Base-by-base conservation (phyloP, 352 stramenopile species). In the Globisporangium cystogenes region DNA sequence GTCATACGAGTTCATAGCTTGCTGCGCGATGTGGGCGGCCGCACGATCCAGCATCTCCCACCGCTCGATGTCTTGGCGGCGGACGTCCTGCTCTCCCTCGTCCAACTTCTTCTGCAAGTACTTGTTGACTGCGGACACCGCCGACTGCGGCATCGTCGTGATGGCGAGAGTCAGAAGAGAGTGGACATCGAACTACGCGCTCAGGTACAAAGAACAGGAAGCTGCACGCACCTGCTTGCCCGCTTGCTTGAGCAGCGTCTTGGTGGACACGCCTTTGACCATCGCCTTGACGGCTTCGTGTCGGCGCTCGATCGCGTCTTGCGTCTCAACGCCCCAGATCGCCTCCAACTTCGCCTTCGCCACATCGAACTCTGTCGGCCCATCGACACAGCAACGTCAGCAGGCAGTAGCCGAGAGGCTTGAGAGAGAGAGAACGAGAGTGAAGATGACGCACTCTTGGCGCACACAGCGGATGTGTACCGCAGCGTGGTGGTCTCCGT, bases 101-200 rank as follows among this genome's bases (percentile, higher is more conserved):
- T 72, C 60, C 4, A 82, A 55, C 36, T 74, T 83, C 53, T 83
- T 82, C 42, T 82, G 70, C 14, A 78, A 52, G 37, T 71, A 74
- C 20, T 42, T 62, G 36, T 42, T 44, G 24, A 65, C 39, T 15
- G 51, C 35, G 8, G 50, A 55, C 7, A 40, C 35, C 27, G 52
- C 36, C 5, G 43, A 51, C 21, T 64, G 18, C 7, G 40, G 18
- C 33, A 39, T 39, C 14, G 33, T 39, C 8, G 10, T 1, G 29
- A 8, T 12, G 29, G 2, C 18, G 33, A 39, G 12, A n/a, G n/a
- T n/a, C n/a, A n/a, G n/a, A n/a, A n/a, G 31, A 36, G 2, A 15
- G 3, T 36, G 12, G 12, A 15, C 8, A 36, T 16, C 10, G 8
- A 3, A 1, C 31, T 36, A 0, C 1, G 3, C 8, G 12, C 31